These are phyloP conservation scores for Auriscalpium orientale DNA, from an alignment of 768 basidiomycete genomes.

Conservation along the genomic window DNA sequence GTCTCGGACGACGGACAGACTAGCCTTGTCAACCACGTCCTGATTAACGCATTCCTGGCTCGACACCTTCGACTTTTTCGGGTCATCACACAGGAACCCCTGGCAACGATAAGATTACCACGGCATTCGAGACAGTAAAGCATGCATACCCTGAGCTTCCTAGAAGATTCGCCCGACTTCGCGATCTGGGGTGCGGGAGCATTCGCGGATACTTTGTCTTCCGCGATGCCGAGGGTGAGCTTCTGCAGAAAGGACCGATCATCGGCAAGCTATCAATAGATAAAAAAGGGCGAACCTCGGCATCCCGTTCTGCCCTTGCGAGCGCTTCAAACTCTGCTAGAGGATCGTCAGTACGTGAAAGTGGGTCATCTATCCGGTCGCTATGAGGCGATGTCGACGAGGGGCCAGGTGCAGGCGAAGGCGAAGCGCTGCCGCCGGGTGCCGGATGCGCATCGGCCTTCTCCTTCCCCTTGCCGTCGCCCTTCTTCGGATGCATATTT, in stretches of 20 bases:
- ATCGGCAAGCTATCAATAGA: neutral
- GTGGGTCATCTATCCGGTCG: too few relatives aligned
- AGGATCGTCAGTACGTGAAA: neutral
- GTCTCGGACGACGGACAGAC: neutral
- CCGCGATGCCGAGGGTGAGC: neutral
- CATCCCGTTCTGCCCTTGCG: neutral
- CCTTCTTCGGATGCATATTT: neutral
- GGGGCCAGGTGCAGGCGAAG: neutral
- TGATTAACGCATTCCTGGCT: conserved; percentile 48
- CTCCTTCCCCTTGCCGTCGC: conserved; percentile 5
- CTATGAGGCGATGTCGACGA: too few relatives aligned
- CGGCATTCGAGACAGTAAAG: neutral
- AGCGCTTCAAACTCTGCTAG: conserved; percentile 2
- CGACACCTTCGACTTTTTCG: conserved; percentile 25
- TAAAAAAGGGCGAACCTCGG: neutral
- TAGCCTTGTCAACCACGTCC: conserved; percentile 66
- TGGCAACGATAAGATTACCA: conserved; percentile 16
- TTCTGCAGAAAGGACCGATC: neutral
- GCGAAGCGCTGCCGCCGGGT: neutral
- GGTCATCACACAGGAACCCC: conserved; percentile 62
- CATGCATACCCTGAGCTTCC: neutral
- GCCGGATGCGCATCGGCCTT: neutral
- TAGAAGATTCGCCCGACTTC: too few relatives aligned
- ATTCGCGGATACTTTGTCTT: too few relatives aligned
- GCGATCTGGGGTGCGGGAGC: too few relatives aligned